Evolutionary conservation across 2,329 filamentous ascomycete genomes (phyloP), one percentile per base, ranked within the genome.

Genomic region (Didymella glomerata): DNA sequence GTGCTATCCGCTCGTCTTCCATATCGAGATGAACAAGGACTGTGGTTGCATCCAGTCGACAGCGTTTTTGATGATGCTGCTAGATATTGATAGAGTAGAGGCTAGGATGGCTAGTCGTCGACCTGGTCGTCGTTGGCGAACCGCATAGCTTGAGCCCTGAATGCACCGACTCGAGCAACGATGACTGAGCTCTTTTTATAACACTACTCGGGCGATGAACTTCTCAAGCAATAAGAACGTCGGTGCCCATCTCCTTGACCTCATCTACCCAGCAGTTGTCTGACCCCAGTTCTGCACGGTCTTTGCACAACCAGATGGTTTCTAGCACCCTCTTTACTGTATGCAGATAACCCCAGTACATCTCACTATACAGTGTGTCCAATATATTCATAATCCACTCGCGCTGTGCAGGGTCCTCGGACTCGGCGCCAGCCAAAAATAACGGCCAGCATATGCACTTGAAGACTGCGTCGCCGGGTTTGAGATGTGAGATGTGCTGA

Each of bases 361-460:
- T 71, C 11, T 70, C 61, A 4, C 67, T 62, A 58, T 74, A 78
- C 2, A 77, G 58, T 8, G 63, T 62, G n/a, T 74, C 68, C 16
- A 78, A 62, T 2, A 82, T 80, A 50, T 81, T 76, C 68, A 85
- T 74, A n/a, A 83, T 79, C 84, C 84, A 86, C 3, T 73, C 76
- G 38, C 84, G 77, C 56, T 81, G 81, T 34, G 77, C 73, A 0
- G 75, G 71, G 52, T 84, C 79, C 41, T 79, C 78, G 3, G 83
- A 82, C 65, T 86, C 85, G 0, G 84, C 84, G 1, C 85, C 85
- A 2, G 83, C 83, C 28, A 87, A 80, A 62, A 87, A 86, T 0
- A 84, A 78, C 1, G 85, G 84, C 85, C 85, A 87, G n/a, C 82
- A 82, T 2, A 84, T 85, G 8, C 83, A 85, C 68, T 86, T 87